Evolutionary conservation across 2,329 filamentous ascomycete genomes (phyloP), one percentile per base, ranked within the genome.

Genomic region (Stachybotrys elegans): DNA sequence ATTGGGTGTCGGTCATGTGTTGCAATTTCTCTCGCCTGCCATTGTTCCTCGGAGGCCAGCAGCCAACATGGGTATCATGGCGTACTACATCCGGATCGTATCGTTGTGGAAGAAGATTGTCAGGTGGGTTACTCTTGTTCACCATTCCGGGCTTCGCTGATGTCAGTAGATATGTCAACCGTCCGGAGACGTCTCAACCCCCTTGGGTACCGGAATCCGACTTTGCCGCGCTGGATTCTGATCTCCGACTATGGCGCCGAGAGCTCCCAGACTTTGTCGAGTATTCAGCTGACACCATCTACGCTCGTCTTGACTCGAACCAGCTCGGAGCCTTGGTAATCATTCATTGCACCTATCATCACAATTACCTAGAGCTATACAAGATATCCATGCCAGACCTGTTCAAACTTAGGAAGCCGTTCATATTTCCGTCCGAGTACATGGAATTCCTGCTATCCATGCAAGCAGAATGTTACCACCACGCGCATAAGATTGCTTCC

Each of bases 271-370:
- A 69, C 31, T 70, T 67, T 46, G 61, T 72, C 32, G 66, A 66
- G 27, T 71, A 71, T 50, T 67, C 64, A 2, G 57, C 63, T 13
- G 66, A 69, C 34, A 68, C 69, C 16, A 70, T 72, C 25, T 72
- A 72, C 46, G 68, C 68, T 4, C 67, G 69, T 11, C 62, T 70
- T 17, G 69, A 71, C 48, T 71, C 70, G 1, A 68, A 69, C 27
- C 69, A 73, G 48, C 61, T 72, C 1, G 70, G 70, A 13, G 68
- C 68, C 9, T 56, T 73, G 34, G 65, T 69, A 12, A 50, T 72
- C 4, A 60, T 72, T 8, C 70, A 72, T 50, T 71, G 68, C 50
- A 72, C 70, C 21, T 72, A 71, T 40, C 66, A 72, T 36, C 68
- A 72, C 50, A 71, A 68, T 38, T 62, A 69, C 31, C 56, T 71